A percentile compares a stretch with the other conserved stretches of the same genome.
Evolutionary conservation across 805 yeast genomes (phyloP).

Genomic region (Helenozyma rhizophorensis): DNA sequence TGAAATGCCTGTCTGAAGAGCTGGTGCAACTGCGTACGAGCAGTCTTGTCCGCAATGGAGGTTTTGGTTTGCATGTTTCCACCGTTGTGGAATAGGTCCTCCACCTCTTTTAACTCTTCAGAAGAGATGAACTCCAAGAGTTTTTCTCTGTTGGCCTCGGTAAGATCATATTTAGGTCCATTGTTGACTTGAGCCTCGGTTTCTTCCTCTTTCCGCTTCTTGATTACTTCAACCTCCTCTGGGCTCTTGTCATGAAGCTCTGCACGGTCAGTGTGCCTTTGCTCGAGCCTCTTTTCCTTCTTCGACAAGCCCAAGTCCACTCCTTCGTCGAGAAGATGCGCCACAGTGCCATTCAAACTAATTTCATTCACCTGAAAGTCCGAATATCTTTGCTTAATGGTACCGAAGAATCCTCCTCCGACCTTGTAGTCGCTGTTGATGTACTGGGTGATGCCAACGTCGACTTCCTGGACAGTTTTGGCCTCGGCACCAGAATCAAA

Average conservation of each 20-base stretch:
- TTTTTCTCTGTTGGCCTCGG: conserved; percentile 42
- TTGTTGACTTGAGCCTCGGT: not conserved
- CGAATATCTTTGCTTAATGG: conserved; percentile 82
- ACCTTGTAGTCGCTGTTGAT: conserved; percentile 42
- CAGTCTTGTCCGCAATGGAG: conserved; percentile 59
- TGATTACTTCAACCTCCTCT: conserved; percentile 29
- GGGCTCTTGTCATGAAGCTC: conserved; percentile 28
- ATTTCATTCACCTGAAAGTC: conserved; percentile 95
- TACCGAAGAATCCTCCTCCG: conserved; percentile 65
- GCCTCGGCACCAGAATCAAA: not conserved
- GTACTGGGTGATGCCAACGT: conserved; percentile 84
- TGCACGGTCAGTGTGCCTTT: conserved; percentile 36
- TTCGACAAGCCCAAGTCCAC: conserved; percentile 42
- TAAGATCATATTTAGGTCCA: conserved; percentile 37
- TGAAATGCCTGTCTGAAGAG: conserved; percentile 69
- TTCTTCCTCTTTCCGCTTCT: conserved; percentile 18
- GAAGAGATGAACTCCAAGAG: conserved; percentile 56
- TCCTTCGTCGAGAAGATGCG: conserved; percentile 75
- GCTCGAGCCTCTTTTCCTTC: conserved; percentile 46
- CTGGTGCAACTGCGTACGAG: conserved; percentile 77
- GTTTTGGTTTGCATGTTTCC: conserved; percentile 54
- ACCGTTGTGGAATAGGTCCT: conserved; percentile 51
- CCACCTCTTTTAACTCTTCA: conserved; percentile 53
- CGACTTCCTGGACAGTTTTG: conserved; percentile 55
- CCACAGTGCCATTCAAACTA: conserved; percentile 59